These are phyloP conservation scores for Elsinoe necatrix DNA, from an alignment of 2,329 filamentous ascomycete genomes.

Conservation along the genomic window DNA sequence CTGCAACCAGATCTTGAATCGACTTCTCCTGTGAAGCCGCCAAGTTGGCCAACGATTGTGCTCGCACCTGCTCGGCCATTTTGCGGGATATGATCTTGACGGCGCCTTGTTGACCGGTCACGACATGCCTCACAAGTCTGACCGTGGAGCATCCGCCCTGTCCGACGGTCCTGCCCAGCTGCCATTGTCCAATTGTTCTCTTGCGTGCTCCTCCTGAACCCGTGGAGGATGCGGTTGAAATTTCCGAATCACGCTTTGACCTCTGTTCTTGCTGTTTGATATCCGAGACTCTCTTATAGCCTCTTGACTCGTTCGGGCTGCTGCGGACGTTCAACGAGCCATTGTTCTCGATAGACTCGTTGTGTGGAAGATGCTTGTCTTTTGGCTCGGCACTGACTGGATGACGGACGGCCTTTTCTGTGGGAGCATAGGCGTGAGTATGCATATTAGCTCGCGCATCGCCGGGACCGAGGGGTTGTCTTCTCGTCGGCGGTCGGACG, in stretches of 20 bases:
- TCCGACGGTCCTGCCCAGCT: slow-evolving; percentile 79
- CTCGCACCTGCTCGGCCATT: slow-evolving; percentile 70
- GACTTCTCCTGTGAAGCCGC: slow-evolving; percentile 46
- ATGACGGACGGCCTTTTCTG: slow-evolving; percentile 20
- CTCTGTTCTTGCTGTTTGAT: slow-evolving; percentile 39
- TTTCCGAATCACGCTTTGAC: slow-evolving; percentile 43
- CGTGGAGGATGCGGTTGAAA: slow-evolving; percentile 49
- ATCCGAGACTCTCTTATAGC: slow-evolving; percentile 47
- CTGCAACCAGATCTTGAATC: slow-evolving; percentile 40
- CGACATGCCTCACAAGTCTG: slow-evolving; percentile 68
- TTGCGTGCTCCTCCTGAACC: slow-evolving; percentile 45
- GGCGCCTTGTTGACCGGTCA: slow-evolving; percentile 71
- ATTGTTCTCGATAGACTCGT: slow-evolving; percentile 37
- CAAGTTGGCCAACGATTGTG: slow-evolving; percentile 75
- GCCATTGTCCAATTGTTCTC: slow-evolving; percentile 87
- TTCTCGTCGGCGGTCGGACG: slow-evolving; percentile 15
- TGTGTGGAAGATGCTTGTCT: slow-evolving; percentile 31
- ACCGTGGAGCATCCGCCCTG: slow-evolving; percentile 86
- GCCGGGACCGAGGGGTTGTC: slow-evolving; percentile 19
- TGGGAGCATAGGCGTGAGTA: slow-evolving; percentile 8
- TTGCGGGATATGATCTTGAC: slow-evolving; percentile 89
- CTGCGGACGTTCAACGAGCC: slow-evolving; percentile 36
- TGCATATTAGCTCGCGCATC: slow-evolving; percentile 20
- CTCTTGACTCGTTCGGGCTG: slow-evolving; percentile 29
- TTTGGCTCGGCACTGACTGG: slow-evolving; percentile 17